Evolutionary conservation across 1,284 basidiomycete species (phyloP), one percentile per base, ranked within the genome.

Genomic region (Baeospora myosura): DNA sequence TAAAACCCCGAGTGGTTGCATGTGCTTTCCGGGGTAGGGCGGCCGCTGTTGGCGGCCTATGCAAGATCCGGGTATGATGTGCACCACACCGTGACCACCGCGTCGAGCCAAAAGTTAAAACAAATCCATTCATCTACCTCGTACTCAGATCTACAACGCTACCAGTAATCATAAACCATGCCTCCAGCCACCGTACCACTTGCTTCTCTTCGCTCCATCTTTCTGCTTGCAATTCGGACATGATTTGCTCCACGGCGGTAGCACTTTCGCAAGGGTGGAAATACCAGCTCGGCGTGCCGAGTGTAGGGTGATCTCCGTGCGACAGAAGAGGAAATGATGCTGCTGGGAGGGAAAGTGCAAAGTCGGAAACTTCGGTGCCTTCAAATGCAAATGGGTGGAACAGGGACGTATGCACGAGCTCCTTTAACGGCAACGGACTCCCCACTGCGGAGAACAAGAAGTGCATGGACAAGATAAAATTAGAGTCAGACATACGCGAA

Each of bases 221-320:
- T 23, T 53, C 48, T 22, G 51, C 45, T 22, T 56, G 56, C 24
- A 65, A 53, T 47, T 76, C 80, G n/a, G 54, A 50, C 61, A 85
- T 57, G 24, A 92, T 61, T 60, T 90, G 88, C 18, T 65, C 61
- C 3, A 91, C 72, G 1, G 78, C 74, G 21, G 60, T 59, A 4
- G 69, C 68, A 3, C 82, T 86, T 57, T 86, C 79, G 56, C 88
- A 92, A 5, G 88, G 88, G 55, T 92, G 88, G 30, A 92, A 63
- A 56, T 81, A 88, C 87, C 87, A 92, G 42, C 75, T 80, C 8
- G 81, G 79, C 5, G 66, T 76, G 12, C 77, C 80, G 14, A 83
- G 65, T 2, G 71, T 76, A 0, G 87, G 88, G 54, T 91, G 88
- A 44, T 92, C 88, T 12, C 84, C 86, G 51, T 88, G 85, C 3